Conservation (phyloP, 768 basidiomycete genomes). For the Pulveroboletus sp. region DNA sequence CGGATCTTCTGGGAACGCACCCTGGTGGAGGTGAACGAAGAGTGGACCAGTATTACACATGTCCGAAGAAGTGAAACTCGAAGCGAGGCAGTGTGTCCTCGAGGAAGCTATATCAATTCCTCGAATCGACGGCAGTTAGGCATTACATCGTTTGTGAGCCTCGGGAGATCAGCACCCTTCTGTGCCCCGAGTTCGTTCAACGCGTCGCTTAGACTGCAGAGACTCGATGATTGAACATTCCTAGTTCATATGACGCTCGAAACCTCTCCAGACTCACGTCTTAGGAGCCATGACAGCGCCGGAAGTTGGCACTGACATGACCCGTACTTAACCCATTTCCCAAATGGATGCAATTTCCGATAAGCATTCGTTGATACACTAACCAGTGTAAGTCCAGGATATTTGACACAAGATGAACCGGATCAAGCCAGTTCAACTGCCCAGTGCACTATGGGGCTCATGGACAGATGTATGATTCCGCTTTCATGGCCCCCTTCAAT, state of each 20-base stretch:
- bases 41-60: background rate
- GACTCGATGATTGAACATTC: background rate
- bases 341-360: background rate
- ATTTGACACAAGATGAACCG: constrained; percentile 1
- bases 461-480: constrained; percentile 9
- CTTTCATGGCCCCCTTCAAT: constrained; percentile 4
- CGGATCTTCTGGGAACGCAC: background rate
- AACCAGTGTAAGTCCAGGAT: background rate
- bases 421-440: background rate
- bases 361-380: background rate
- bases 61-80: constrained; percentile 2
- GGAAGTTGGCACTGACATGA: background rate
- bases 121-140: background rate
- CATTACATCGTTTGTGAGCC: background rate
- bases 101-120: background rate
- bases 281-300: background rate
- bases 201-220: background rate
- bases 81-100: constrained; percentile 11
- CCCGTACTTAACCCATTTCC: background rate
- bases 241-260: background rate
- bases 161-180: background rate
- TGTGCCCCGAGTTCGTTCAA: background rate
- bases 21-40: background rate
- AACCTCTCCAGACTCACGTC: background rate
- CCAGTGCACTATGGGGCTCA: constrained; percentile 1